Evolutionary conservation across 2,329 filamentous ascomycete species (phyloP).

Genomic region (Thermomyces lanuginosus): DNA sequence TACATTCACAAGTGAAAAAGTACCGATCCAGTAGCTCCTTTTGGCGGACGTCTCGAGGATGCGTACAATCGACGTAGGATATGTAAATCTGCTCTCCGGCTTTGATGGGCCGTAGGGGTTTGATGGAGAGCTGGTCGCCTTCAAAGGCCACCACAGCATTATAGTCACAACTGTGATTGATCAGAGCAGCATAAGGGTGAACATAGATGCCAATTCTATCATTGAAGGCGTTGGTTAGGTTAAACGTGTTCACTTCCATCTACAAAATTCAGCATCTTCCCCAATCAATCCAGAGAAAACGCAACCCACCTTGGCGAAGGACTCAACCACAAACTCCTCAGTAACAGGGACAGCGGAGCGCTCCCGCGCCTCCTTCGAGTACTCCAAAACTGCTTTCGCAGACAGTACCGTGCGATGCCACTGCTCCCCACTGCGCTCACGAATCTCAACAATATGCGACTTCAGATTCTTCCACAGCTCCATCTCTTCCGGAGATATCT

Average conservation of each 20-base stretch:
- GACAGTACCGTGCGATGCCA: slow-evolving; percentile 37
- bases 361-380: slow-evolving; percentile 32
- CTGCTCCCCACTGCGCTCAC: slow-evolving; percentile 21
- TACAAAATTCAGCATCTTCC: slow-evolving; percentile 11
- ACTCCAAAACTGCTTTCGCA: slow-evolving; percentile 38
- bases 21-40: slow-evolving; percentile 38
- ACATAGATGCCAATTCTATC: slow-evolving; percentile 45
- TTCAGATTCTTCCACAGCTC: too few relatives aligned
- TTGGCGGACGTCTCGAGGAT: slow-evolving; percentile 35
- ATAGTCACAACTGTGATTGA: slow-evolving; percentile 48
- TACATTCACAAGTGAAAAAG: slow-evolving; percentile 43
- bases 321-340: slow-evolving; percentile 26
- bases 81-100: slow-evolving; percentile 44
- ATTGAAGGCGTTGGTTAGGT: slow-evolving; percentile 38
- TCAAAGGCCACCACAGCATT: slow-evolving; percentile 45
- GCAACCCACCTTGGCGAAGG: slow-evolving; percentile 31
- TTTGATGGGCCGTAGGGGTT: slow-evolving; percentile 36
- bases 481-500: too few relatives aligned
- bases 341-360: too few relatives aligned
- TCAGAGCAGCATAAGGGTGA: slow-evolving; percentile 36
- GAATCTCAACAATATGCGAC: too few relatives aligned
- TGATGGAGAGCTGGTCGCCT: slow-evolving; percentile 33
- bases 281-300: neutral
- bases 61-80: slow-evolving; percentile 44
- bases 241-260: slow-evolving; percentile 43